These are phyloP conservation scores for Takashimella tepidaria DNA, from an alignment of 1,284 basidiomycete genomes.

Conservation along the genomic window DNA sequence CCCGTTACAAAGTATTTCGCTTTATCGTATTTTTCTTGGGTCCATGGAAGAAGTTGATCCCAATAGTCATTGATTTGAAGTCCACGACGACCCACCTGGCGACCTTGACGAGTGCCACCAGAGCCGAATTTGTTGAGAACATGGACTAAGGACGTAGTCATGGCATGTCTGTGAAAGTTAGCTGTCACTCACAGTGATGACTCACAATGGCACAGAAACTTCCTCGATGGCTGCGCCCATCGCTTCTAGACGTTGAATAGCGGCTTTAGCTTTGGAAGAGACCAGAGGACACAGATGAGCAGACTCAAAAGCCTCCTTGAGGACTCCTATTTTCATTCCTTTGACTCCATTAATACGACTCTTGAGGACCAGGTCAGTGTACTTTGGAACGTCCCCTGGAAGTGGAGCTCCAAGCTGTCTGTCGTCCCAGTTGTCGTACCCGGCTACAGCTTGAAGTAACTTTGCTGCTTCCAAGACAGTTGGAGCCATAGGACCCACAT, in stretches of 20 bases:
- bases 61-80: background rate
- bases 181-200: conserved; percentile 6
- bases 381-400: conserved; percentile 43
- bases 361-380: conserved; percentile 16
- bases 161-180: background rate
- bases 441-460: conserved; percentile 48
- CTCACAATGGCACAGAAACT: conserved; percentile 4
- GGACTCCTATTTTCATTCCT: conserved; percentile 43
- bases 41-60: background rate
- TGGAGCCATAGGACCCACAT: conserved; percentile 46
- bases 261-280: background rate
- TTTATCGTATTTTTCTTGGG: background rate
- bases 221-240: background rate
- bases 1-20: conserved; percentile 21
- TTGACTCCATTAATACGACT: background rate
- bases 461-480: conserved; percentile 48
- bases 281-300: background rate
- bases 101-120: conserved; percentile 11
- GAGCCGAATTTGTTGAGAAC: conserved; percentile 26
- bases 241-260: background rate
- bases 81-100: conserved; percentile 2
- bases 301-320: conserved; percentile 45
- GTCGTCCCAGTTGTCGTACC: conserved; percentile 50
- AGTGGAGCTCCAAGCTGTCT: conserved; percentile 48
- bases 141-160: conserved; percentile 16